Conservation (phyloP, 148 eudicot genomes). For the Rhododendron simsii region DNA sequence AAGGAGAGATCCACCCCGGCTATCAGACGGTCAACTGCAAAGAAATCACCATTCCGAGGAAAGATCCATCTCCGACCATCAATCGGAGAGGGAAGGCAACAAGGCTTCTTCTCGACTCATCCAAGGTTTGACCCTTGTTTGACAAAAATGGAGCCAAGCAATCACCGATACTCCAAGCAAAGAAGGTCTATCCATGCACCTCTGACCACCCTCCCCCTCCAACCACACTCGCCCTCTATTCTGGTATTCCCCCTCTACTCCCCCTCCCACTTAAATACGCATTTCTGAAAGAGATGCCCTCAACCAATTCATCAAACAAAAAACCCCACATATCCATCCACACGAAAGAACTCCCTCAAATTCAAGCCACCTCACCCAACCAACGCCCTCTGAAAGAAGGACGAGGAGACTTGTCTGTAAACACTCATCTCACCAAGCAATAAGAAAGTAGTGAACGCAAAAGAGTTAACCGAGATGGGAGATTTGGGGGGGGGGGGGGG, state of each 20-base stretch:
- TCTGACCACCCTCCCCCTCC: neutral
- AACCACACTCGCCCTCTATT: neutral
- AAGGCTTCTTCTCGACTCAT: neutral
- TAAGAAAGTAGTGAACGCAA: neutral
- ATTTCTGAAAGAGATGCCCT: neutral
- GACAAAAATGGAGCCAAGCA: neutral
- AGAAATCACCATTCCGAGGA: neutral
- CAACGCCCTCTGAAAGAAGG: neutral
- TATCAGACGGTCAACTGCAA: neutral
- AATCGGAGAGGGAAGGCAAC: neutral
- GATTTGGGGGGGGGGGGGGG: neutral
- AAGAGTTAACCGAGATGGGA: neutral
- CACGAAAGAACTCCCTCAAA: neutral
- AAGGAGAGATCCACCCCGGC: neutral
- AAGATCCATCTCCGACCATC: neutral
- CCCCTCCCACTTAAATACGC: neutral
- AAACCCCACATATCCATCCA: neutral
- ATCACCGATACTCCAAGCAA: neutral
- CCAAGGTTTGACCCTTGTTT: neutral
- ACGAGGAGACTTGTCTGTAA: neutral
- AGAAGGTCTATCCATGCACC: neutral
- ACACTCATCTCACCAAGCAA: neutral
- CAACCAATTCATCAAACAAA: neutral
- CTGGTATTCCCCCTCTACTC: neutral
- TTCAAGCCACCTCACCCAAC: neutral